Percentiles rank a stretch among this genome's conserved stretches.
Conservation (phyloP, 305 asterid species). For the Petunia hybrid region DNA sequence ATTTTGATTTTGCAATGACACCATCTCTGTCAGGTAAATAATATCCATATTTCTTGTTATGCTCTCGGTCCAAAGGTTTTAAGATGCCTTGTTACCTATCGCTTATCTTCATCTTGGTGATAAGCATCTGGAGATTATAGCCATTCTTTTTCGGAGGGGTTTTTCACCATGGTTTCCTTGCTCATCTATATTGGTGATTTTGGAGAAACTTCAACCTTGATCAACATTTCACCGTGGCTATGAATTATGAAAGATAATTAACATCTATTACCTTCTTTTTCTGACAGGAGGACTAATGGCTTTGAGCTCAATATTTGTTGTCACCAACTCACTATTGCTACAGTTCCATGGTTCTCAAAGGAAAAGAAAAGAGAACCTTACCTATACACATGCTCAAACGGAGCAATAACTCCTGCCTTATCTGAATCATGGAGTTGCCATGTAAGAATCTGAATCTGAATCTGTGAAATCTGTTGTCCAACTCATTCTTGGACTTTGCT, state of each 20-base stretch:
- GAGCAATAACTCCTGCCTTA: neutral
- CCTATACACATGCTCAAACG: slow-evolving; percentile 5
- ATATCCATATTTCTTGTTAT: neutral
- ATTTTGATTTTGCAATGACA: slow-evolving; percentile 95
- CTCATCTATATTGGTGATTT: slow-evolving; percentile 3
- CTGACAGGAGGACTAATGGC: slow-evolving; percentile 95
- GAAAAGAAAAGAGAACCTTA: slow-evolving; percentile 37
- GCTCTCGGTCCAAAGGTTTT: neutral
- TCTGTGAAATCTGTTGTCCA: slow-evolving; percentile 9
- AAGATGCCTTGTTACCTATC: neutral
- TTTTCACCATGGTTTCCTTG: neutral
- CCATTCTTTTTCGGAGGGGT: neutral
- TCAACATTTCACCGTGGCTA: too few relatives aligned
- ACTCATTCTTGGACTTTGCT: neutral
- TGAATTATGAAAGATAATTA: neutral
- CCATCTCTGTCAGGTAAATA: slow-evolving; percentile 91
- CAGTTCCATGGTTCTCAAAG: slow-evolving; percentile 70
- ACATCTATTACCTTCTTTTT: slow-evolving; percentile 27
- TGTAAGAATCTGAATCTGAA: slow-evolving; percentile 16
- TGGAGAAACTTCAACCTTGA: slow-evolving; percentile 5
- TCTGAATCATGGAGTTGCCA: slow-evolving; percentile 15
- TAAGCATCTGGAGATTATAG: neutral
- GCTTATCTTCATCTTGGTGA: slow-evolving; percentile 18
- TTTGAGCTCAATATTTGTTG: slow-evolving; percentile 88
- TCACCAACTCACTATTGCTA: slow-evolving; percentile 83